Conservation (phyloP, 2,329 filamentous ascomycete species). For the Bipolaris bicolor region DNA sequence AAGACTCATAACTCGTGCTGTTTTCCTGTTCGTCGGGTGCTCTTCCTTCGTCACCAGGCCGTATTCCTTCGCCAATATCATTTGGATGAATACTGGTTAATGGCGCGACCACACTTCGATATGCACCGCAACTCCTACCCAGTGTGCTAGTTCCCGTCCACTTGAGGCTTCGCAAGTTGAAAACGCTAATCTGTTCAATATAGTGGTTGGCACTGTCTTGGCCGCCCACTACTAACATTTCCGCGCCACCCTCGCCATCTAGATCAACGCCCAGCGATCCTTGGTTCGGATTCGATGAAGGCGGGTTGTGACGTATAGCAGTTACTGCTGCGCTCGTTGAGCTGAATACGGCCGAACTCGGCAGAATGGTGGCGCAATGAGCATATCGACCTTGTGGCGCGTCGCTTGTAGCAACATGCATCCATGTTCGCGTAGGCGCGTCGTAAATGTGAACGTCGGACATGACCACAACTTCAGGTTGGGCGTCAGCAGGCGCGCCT, state of each 20-base stretch:
- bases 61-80: constrained; percentile 67
- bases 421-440: constrained; percentile 81
- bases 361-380: constrained; percentile 91
- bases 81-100: constrained; percentile 70
- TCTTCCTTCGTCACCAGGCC: constrained; percentile 50
- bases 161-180: constrained; percentile 91
- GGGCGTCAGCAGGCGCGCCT: constrained; percentile 61
- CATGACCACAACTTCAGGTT: constrained; percentile 93
- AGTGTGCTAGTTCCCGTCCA: constrained; percentile 91
- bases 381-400: constrained; percentile 93
- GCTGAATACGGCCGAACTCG: constrained; percentile 84
- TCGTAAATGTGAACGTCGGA: constrained; percentile 97
- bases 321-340: constrained; percentile 83
- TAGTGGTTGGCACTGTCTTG: constrained; percentile 99
- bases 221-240: constrained; percentile 96
- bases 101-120: constrained; percentile 91
- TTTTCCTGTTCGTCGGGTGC: constrained; percentile 38
- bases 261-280: constrained; percentile 86
- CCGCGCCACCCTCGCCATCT: constrained; percentile 88
- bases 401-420: constrained; percentile 78
- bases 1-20: constrained; percentile 55
- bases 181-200: constrained; percentile 98
- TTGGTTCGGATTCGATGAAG: constrained; percentile 81
- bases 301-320: constrained; percentile 87
- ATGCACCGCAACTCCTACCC: constrained; percentile 93